These are phyloP conservation scores for Coleophoma crateriformis DNA, from an alignment of 2,329 filamentous ascomycete genomes.

Conservation along the genomic window DNA sequence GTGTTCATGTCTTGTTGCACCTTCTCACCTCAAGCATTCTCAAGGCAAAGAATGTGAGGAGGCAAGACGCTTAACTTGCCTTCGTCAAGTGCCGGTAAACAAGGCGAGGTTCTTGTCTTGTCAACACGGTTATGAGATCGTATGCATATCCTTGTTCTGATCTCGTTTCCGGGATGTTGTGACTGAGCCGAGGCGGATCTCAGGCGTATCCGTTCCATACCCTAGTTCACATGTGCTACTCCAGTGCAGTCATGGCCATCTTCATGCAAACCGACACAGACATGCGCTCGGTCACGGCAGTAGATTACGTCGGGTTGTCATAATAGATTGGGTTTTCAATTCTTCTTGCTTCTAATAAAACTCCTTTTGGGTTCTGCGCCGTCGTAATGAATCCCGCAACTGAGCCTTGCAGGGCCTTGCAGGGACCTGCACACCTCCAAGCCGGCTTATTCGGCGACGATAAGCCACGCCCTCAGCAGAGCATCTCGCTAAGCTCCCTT, in stretches of 20 bases:
- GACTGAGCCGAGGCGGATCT: background rate
- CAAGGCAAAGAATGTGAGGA: background rate
- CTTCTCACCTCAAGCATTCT: slow-evolving; percentile 14
- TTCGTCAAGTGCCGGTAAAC: background rate
- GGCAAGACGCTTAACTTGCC: too few species aligned
- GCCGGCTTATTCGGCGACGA: slow-evolving; percentile 7
- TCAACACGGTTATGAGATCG: background rate
- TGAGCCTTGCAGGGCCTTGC: slow-evolving; percentile 6
- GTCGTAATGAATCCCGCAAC: slow-evolving; percentile 14
- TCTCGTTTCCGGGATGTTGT: too few species aligned
- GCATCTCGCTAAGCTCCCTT: background rate
- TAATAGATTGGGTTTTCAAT: slow-evolving; percentile 15
- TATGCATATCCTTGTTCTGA: background rate
- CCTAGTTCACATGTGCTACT: background rate
- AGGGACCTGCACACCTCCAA: slow-evolving; percentile 10
- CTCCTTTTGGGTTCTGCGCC: slow-evolving; percentile 23
- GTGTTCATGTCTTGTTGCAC: slow-evolving; percentile 12
- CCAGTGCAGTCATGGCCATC: background rate
- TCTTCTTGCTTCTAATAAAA: slow-evolving; percentile 22
- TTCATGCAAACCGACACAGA: slow-evolving; percentile 2
- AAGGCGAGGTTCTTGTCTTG: background rate
- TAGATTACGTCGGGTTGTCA: too few species aligned
- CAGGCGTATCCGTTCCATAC: too few species aligned
- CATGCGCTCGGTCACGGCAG: background rate
- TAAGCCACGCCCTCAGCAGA: background rate